Evolutionary conservation across 2,329 filamentous ascomycete species (phyloP).

Genomic region (Helotiales sp.): DNA sequence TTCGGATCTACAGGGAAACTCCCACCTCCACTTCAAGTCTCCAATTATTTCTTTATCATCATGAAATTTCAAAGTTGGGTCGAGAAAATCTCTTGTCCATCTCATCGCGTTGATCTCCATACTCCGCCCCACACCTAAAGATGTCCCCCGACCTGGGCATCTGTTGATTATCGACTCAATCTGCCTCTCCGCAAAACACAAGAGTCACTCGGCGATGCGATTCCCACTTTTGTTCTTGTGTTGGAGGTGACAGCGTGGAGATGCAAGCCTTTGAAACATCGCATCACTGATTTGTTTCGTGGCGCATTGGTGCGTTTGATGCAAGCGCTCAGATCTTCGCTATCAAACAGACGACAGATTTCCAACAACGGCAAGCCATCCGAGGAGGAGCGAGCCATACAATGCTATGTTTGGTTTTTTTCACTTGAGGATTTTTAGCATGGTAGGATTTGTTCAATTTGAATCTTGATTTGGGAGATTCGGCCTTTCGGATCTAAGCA

Average conservation of each 20-base stretch:
- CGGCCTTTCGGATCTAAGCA: no score
- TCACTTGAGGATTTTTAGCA: no score
- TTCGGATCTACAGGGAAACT: neutral
- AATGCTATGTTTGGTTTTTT: neutral
- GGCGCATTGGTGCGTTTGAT: neutral
- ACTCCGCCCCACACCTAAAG: neutral
- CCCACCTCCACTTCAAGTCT: neutral
- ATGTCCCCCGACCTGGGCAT: neutral
- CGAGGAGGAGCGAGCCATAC: neutral
- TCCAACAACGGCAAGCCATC: neutral
- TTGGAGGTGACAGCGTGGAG: neutral
- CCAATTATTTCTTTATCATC: neutral
- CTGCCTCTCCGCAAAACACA: neutral
- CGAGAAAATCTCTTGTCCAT: neutral
- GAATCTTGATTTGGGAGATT: no score
- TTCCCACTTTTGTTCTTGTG: neutral
- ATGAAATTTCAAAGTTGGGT: neutral
- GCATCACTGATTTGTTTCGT: constrained; percentile 2
- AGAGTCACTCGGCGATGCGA: neutral
- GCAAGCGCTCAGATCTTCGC: neutral
- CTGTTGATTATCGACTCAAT: neutral
- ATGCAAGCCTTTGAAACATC: neutral
- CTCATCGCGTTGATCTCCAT: neutral
- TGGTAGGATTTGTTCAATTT: no score
- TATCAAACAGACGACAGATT: neutral